Evolutionary conservation across 768 basidiomycete genomes (phyloP).

Genomic region (Sporobolomyces roseus): DNA sequence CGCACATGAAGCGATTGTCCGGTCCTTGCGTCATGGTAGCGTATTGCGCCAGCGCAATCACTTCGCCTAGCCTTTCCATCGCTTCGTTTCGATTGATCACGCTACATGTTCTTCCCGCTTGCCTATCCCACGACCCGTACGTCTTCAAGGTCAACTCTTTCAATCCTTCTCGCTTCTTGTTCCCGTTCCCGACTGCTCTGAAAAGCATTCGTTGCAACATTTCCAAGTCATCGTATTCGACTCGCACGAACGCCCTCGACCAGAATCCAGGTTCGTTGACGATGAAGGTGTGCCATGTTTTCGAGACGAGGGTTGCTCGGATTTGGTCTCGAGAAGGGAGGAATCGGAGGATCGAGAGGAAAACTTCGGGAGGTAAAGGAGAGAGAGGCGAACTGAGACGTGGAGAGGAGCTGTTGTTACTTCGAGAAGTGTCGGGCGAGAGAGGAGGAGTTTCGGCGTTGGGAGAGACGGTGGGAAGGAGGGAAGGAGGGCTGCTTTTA

Average conservation of each 20-base stretch:
- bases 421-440: conserved; percentile 4
- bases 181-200: conserved; percentile 9
- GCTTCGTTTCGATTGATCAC: too few species aligned
- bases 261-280: conserved; percentile 28
- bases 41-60: neutral
- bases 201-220: neutral
- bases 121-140: too few species aligned
- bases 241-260: neutral
- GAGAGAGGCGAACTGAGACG: conserved; percentile 14
- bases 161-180: conserved; percentile 15
- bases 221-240: neutral
- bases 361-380: conserved; percentile 33
- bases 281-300: conserved; percentile 23
- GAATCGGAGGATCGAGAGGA: conserved; percentile 21
- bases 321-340: neutral
- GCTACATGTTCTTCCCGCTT: too few species aligned
- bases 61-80: too few species aligned
- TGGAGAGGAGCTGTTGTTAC: conserved; percentile 1
- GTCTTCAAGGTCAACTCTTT: neutral
- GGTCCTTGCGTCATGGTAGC: neutral
- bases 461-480: neutral
- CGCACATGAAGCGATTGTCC: too few species aligned
- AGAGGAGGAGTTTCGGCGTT: conserved; percentile 16
- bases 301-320: conserved; percentile 20
- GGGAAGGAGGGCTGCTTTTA: conserved; percentile 15